Evolutionary conservation across 2,329 filamentous ascomycete species (phyloP).

Genomic region (Teratosphaeria nubilosa): DNA sequence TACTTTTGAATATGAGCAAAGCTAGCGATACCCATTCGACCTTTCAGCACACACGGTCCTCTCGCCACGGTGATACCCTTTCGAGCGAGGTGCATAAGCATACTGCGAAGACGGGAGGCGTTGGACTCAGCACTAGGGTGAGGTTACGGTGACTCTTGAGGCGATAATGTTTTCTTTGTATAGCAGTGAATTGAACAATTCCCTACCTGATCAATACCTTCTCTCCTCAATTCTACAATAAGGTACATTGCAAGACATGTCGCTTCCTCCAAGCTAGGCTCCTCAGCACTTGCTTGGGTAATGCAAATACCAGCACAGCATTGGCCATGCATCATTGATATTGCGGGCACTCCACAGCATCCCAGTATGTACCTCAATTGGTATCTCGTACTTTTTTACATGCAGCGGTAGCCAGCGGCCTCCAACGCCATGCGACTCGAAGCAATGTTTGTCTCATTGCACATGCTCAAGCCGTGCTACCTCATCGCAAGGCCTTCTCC

Average conservation of each 20-base stretch:
- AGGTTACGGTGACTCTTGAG: neutral
- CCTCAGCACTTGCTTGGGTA: too few relatives aligned
- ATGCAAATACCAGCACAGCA: too few relatives aligned
- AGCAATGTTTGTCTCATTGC: neutral
- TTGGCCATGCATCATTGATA: neutral
- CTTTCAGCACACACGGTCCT: neutral
- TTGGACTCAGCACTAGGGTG: neutral
- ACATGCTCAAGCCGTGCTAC: neutral
- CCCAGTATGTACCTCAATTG: neutral
- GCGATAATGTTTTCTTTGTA: neutral
- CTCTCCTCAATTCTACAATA: neutral
- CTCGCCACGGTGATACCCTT: neutral
- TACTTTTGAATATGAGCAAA: neutral
- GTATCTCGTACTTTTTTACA: neutral
- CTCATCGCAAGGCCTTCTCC: conserved; percentile 53
- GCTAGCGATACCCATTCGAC: neutral
- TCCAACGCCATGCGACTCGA: conserved; percentile 2
- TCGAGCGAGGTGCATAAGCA: neutral
- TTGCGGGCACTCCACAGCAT: neutral
- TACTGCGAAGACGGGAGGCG: neutral
- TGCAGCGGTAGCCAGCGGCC: neutral
- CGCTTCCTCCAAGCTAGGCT: too few relatives aligned
- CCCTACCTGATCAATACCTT: neutral
- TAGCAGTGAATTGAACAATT: neutral
- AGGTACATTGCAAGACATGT: too few relatives aligned